phyloP scores from a whole-genome alignment of 2,329 filamentous ascomycete species.

The Diaporthe batatas region DNA sequence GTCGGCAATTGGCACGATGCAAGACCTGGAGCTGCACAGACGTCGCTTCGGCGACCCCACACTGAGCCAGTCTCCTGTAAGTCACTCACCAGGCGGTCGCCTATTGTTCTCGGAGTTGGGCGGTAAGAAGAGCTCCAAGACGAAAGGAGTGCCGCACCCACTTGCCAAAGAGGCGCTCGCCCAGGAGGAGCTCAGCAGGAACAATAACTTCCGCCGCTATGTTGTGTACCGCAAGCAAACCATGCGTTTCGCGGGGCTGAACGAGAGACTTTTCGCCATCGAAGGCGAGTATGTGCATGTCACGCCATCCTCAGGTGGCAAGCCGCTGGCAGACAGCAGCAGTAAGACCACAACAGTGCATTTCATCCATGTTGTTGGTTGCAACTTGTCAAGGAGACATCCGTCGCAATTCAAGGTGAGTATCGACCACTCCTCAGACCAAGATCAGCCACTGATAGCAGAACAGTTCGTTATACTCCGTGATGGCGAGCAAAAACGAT shows the following conservation, averaged over 20 bases:
- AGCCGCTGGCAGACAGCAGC: constrained; percentile 72
- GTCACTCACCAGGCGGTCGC: constrained; percentile 39
- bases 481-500: constrained; percentile 81
- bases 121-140: constrained; percentile 66
- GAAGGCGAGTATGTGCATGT: constrained; percentile 91
- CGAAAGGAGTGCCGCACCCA: constrained; percentile 70
- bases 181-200: constrained; percentile 68
- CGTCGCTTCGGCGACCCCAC: constrained; percentile 70
- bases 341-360: constrained; percentile 85
- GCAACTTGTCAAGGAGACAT: constrained; percentile 84
- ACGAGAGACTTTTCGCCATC: constrained; percentile 82
- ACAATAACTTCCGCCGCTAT: constrained; percentile 79
- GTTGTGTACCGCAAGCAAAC: constrained; percentile 86
- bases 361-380: constrained; percentile 85
- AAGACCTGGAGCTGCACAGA: constrained; percentile 81
- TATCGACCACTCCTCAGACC: background rate
- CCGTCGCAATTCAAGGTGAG: constrained; percentile 82
- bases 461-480: constrained; percentile 77
- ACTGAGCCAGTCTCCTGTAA: constrained; percentile 41
- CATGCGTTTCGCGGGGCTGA: constrained; percentile 82
- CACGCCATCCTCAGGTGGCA: constrained; percentile 77
- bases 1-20: constrained; percentile 80
- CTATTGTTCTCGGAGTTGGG: constrained; percentile 41
- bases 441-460: constrained; percentile 7
- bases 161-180: constrained; percentile 74